Conservation (phyloP, 306 rosid genomes). For the Castanospermum australe region DNA sequence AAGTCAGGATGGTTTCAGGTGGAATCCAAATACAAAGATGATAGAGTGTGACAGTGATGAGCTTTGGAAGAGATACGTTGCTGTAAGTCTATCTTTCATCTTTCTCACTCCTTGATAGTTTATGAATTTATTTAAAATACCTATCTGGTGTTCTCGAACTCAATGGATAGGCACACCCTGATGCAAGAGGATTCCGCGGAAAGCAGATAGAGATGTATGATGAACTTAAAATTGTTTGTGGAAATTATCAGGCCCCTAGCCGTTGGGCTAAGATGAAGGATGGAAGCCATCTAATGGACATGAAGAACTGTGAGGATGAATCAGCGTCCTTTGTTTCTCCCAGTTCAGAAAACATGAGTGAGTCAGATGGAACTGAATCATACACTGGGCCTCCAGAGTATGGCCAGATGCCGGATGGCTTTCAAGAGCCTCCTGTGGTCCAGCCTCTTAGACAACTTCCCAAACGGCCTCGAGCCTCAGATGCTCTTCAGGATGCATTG, state of each 20-base stretch:
- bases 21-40: constrained; percentile 67
- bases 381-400: constrained; percentile 58
- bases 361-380: constrained; percentile 72
- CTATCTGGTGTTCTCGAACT: constrained; percentile 24
- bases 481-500: constrained; percentile 70
- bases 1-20: constrained; percentile 68
- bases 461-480: constrained; percentile 61
- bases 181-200: constrained; percentile 64
- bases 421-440: constrained; percentile 54
- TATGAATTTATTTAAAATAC: neutral
- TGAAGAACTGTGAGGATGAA: constrained; percentile 57
- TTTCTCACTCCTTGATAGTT: constrained; percentile 19
- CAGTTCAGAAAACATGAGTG: constrained; percentile 59
- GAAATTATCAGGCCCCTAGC: constrained; percentile 76
- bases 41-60: constrained; percentile 66
- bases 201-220: constrained; percentile 82
- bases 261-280: constrained; percentile 68
- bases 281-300: constrained; percentile 41
- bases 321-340: constrained; percentile 69
- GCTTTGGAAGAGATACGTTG: constrained; percentile 71
- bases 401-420: constrained; percentile 58
- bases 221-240: constrained; percentile 82
- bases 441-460: constrained; percentile 53
- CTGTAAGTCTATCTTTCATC: constrained; percentile 40
- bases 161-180: constrained; percentile 65